Base-by-base conservation (phyloP, 305 asterid species). In the Rubia balearica region DNA sequence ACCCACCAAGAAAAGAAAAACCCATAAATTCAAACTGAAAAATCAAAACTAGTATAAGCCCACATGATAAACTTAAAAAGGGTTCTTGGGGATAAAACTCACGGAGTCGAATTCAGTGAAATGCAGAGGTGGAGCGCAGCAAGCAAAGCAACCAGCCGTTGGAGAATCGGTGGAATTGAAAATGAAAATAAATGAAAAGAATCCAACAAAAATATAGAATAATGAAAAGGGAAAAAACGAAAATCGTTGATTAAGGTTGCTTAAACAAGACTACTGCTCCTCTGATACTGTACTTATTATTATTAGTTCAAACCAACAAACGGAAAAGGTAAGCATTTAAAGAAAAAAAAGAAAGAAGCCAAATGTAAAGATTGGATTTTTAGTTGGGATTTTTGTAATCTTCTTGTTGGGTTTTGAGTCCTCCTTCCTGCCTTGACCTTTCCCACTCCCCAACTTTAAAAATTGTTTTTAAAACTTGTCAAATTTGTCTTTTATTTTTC, bases 351-450 rank as follows among this genome's bases (percentile, higher is more conserved):
- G 46, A 62, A 27, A n/a, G n/a, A 62, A 61, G 65, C 16, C 8
- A 61, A 61, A 12, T 21, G 64, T 22, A 21, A 21, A 21, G 36
- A 13, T 24, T 59, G 67, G 19, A 62, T 14, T 6, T n/a, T 36
- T 62, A 42, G 46, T 14, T 49, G 61, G 45, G 11, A 30, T 17
- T 30, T 33, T 14, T 49, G 17, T 43, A 10, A 19, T 71, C 33
- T 19, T 8, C 62, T 56, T 21, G n/a, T 56, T 56, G 30, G 19
- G 12, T 19, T 56, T 14, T 59, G 6, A 0, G 3, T 33, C 53
- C 56, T 24, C 70, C 71, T 64, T 64, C 71, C 65, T 51, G 43
- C 13, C 70, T 72, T 72, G 65, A 64, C 75, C 27, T 64, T 49
- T 60, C 14, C 40, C 13, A 8, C 27, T 21, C 30, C 36, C 5